These are phyloP conservation scores for Kodamaea suecica DNA, from an alignment of 1,139 yeast genomes.

Conservation along the genomic window DNA sequence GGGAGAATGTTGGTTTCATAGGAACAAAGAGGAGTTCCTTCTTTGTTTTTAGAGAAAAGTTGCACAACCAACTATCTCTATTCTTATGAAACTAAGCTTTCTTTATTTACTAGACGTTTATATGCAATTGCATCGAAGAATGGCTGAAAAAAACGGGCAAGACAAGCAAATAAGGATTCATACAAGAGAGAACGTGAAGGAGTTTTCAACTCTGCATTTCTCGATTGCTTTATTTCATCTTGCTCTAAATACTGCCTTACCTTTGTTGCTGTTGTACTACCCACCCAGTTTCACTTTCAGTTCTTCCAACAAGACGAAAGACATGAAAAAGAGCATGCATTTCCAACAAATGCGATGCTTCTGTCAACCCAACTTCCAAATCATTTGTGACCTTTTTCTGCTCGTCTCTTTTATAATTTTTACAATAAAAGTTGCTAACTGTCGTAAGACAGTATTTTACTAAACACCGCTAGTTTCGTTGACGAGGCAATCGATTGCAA, in stretches of 20 bases:
- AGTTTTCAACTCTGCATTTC: background rate
- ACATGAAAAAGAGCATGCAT: constrained; percentile 14
- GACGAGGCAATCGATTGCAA: too few species aligned
- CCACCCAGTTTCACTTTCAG: constrained; percentile 17
- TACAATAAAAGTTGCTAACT: background rate
- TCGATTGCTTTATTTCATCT: background rate
- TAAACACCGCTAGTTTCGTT: too few species aligned
- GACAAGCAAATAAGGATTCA: background rate
- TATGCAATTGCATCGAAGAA: constrained; percentile 1
- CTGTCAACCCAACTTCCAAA: constrained; percentile 7
- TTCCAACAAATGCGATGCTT: constrained; percentile 16
- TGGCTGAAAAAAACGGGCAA: background rate
- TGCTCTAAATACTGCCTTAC: background rate
- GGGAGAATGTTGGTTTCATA: constrained; percentile 3
- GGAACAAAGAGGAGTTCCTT: background rate
- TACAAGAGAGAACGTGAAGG: background rate
- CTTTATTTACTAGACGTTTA: constrained; percentile 5
- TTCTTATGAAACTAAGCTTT: background rate
- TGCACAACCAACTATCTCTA: constrained; percentile 1
- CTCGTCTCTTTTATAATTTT: constrained; percentile 4
- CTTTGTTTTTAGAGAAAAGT: constrained; percentile 1
- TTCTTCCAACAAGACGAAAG: constrained; percentile 19
- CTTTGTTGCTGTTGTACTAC: constrained; percentile 3
- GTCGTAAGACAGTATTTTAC: too few species aligned
- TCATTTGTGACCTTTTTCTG: constrained; percentile 12